Evolutionary conservation across 352 stramenopile genomes (phyloP), one percentile per base, ranked within the genome.

Genomic region (Phytophthora boehmeriae): DNA sequence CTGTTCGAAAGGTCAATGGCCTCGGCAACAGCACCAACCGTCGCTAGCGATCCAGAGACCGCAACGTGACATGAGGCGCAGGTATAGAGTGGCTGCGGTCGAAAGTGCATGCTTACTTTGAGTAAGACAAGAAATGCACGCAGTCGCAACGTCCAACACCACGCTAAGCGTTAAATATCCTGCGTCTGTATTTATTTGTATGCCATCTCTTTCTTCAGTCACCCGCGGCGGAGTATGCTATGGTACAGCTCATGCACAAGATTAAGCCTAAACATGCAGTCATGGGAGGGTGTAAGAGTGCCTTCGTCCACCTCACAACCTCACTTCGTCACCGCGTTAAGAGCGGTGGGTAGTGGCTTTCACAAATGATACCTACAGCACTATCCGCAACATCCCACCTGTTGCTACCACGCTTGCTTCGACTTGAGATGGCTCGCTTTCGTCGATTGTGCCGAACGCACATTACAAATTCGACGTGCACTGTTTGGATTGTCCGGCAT

Each of bases 241-340:
- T 79, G 38, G 66, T 79, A 79, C 71, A 79, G 63, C 45, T 68
- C 58, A 74, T 68, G 52, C 68, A 78, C 63, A 62, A 73, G 38
- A 73, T 60, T 60, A 58, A 59, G 54, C 50, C 62, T 56, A 71
- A 63, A 74, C 49, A 74, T 57, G 59, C 66, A 70, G 45, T 60
- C 39, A 45, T 8, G 46, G 38, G 8, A 22, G 36, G 11, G 8
- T n/a, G n/a, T 36, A 60, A 23, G 19, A 57, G 34, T 56, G 38
- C 56, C 17, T 50, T 54, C 63, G 17, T 44, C 59, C 53, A 43
- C 32, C 53, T 59, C 48, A 50, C 42, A 34, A 60, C 45, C 51
- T 61, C 47, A 36, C 42, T 55, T 50, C 45, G 22, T 30, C 45
- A 41, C 30, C 55, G 36, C 41, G 46, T 30, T 32, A 54, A 34